Conservation (phyloP, 768 basidiomycete species). For the Auriscalpium microsporum region DNA sequence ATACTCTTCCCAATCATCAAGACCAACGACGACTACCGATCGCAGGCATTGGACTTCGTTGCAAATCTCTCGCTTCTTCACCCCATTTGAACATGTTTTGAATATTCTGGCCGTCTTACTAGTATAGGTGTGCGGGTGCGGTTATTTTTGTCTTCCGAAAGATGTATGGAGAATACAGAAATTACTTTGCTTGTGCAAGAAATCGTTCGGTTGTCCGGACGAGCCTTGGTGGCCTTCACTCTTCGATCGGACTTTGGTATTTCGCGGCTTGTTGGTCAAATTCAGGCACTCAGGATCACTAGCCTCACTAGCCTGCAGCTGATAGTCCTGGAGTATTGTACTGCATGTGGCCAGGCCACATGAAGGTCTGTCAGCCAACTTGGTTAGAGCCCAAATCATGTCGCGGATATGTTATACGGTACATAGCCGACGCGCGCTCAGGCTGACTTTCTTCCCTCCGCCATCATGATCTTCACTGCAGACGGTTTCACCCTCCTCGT, state of each 20-base stretch:
- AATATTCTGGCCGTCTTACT: neutral
- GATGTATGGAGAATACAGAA: neutral
- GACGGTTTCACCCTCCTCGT: neutral
- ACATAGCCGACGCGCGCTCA: too few relatives aligned
- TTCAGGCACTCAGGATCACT: neutral
- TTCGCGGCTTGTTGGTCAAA: neutral
- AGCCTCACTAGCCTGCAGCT: neutral
- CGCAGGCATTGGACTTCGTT: conserved; percentile 1
- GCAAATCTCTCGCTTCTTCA: conserved; percentile 8
- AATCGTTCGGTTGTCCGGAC: neutral
- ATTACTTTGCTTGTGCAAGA: neutral
- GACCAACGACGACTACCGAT: conserved; percentile 9
- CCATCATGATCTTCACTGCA: neutral
- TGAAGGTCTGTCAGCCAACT: too few relatives aligned
- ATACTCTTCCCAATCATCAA: neutral
- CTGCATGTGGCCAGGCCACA: too few relatives aligned
- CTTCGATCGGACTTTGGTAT: neutral
- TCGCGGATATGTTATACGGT: too few relatives aligned
- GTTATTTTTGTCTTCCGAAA: neutral
- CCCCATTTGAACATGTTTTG: conserved; percentile 2
- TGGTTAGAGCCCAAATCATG: too few relatives aligned
- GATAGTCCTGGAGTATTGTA: too few relatives aligned
- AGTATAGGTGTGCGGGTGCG: neutral
- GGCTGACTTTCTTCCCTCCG: too few relatives aligned
- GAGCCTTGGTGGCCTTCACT: too few relatives aligned